Conservation (phyloP, 331 rosid species). For the Dryas integrifolia region DNA sequence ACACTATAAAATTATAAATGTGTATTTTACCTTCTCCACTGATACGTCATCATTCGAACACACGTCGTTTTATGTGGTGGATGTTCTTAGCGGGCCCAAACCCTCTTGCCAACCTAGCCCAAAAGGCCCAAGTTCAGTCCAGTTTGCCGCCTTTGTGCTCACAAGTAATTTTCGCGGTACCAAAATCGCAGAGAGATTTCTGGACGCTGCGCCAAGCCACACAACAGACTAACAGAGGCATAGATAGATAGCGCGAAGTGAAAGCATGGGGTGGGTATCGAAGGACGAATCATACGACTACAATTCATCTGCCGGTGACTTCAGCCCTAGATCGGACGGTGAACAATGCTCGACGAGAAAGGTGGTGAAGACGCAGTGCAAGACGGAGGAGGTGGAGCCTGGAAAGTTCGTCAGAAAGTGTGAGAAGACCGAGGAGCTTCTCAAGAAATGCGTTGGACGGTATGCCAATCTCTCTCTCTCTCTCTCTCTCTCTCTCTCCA, state of each 20-base stretch:
- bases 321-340: constrained; percentile 21
- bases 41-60: too few relatives aligned
- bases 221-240: neutral
- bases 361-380: constrained; percentile 68
- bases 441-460: constrained; percentile 71
- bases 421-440: constrained; percentile 75
- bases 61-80: too few relatives aligned
- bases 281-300: constrained; percentile 40
- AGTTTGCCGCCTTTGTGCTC: neutral
- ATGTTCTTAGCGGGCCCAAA: too few relatives aligned
- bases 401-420: constrained; percentile 80
- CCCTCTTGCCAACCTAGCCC: neutral
- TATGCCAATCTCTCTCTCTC: constrained; percentile 15
- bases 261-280: constrained; percentile 78
- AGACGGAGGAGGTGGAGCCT: constrained; percentile 76
- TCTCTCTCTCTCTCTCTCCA: neutral
- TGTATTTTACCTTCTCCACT: too few relatives aligned
- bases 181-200: neutral
- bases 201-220: neutral
- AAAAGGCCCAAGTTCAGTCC: neutral
- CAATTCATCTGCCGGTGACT: constrained; percentile 16
- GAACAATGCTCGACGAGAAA: constrained; percentile 53
- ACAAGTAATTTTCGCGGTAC: neutral
- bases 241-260: neutral
- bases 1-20: too few relatives aligned